Base-by-base conservation (phyloP, 306 rosid species). In the Trifolium pratense region DNA sequence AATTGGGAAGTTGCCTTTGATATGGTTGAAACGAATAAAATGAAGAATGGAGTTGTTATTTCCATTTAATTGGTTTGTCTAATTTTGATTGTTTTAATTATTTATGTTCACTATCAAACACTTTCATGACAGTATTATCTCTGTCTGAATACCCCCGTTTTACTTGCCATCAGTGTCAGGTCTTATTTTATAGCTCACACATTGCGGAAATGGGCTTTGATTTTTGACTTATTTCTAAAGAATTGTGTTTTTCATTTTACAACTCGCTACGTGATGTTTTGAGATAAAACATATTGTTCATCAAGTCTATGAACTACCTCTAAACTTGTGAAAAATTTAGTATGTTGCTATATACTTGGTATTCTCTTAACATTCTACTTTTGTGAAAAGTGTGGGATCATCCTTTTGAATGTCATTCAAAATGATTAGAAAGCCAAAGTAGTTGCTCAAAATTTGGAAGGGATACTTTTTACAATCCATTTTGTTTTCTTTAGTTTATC, bases 51-150 rank as follows among this genome's bases (percentile, higher is more conserved):
- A 36, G 18, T 14, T 21, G 34, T 57, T 67, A 68, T 59, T 77
- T 48, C 34, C 18, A 21, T 77, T 37, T 62, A 42, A 42, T 12
- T 42, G 68, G 29, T n/a, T 61, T 48, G 51, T 46, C 34, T 59
- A 34, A 10, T 14, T 10, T 69, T 48, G 12, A 49, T 59, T 77
- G 43, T 45, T 34, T 45, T 61, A 32, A 45, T 61, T 31, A 32
- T 61, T 7, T 61, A 13, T 32, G 60, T 8, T 4, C 39, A 53
- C 57, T 42, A 9, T 52, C 48, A 15, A 36, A 55, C 26, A 64
- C 36, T 63, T 75, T 40, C 36, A 40, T 40, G 21, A 36, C 6
- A 75, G 23, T 49, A 34, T 51, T 25, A 66, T 75, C 46, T 53
- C 39, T 7, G 39, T 36, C 9, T 6, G 9, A 36, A 8, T 36